phyloP scores from a whole-genome alignment of 176 grass and related monocot species.

The Cenchrus fungigraminus region DNA sequence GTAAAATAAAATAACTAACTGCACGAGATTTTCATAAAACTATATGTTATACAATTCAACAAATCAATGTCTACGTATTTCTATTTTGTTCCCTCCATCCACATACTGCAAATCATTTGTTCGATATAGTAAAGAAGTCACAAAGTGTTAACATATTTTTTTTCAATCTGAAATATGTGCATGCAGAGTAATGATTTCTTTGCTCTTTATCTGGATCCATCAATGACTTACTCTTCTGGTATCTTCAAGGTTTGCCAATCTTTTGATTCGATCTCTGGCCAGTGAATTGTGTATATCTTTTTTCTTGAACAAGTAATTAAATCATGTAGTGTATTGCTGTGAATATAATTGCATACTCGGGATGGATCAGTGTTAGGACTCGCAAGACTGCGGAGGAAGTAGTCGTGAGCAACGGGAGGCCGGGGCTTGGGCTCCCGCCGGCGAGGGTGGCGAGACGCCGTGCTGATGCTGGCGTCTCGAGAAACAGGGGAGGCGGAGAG shows the following conservation, averaged over 20 bases:
- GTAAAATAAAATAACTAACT: neutral
- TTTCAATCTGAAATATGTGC: neutral
- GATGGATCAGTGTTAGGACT: neutral
- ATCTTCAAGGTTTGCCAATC: slow-evolving; percentile 60
- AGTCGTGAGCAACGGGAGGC: too few species aligned
- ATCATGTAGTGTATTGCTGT: slow-evolving; percentile 14
- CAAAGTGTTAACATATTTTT: neutral
- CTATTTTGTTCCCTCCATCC: neutral
- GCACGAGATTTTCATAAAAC: neutral
- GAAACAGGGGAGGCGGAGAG: too few species aligned
- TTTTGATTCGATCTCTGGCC: neutral
- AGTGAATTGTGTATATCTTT: neutral
- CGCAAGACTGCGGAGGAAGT: too few species aligned
- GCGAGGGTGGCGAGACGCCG: too few species aligned
- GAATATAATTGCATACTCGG: neutral
- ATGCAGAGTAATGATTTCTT: slow-evolving; percentile 82
- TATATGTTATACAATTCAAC: neutral
- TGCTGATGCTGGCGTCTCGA: too few species aligned
- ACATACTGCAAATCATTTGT: neutral
- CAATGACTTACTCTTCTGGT: slow-evolving; percentile 88
- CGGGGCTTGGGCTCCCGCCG: too few species aligned
- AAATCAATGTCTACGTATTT: neutral
- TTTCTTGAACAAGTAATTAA: neutral
- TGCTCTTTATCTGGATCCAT: slow-evolving; percentile 71
- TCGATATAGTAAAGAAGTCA: neutral